A percentile compares a stretch with the other conserved stretches of the same genome.
These are phyloP conservation scores for Panaeolus papilionaceus DNA, from an alignment of 768 basidiomycete species.

Conservation along the genomic window DNA sequence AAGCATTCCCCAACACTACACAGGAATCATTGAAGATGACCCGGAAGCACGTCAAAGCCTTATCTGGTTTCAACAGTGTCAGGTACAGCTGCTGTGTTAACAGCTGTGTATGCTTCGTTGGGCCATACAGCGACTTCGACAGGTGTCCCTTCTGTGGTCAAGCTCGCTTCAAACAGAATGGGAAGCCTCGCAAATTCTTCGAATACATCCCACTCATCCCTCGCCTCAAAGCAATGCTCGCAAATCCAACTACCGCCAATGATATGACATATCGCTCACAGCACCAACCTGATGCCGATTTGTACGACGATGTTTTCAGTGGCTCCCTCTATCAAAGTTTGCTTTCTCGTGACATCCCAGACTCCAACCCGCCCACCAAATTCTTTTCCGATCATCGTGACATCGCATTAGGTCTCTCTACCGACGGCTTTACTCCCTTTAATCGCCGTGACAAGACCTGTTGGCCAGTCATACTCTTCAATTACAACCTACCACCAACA, in stretches of 20 bases:
- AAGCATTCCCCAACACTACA: constrained; percentile 2
- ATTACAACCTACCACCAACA: constrained; percentile 40
- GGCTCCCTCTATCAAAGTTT: constrained; percentile 35
- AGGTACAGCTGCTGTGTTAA: constrained; percentile 4
- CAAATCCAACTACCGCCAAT: constrained; percentile 26
- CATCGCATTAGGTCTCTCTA: constrained; percentile 47
- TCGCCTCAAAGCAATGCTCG: constrained; percentile 29
- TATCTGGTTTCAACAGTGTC: neutral
- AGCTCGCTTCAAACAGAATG: constrained; percentile 18
- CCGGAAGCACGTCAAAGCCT: neutral
- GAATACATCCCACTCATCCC: constrained; percentile 24
- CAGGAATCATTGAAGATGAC: neutral
- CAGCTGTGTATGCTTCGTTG: constrained; percentile 33
- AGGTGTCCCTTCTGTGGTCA: constrained; percentile 39
- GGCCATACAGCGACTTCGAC: constrained; percentile 27
- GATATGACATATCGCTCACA: constrained; percentile 33
- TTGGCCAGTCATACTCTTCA: constrained; percentile 50
- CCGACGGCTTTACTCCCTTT: constrained; percentile 50
- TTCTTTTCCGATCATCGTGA: constrained; percentile 47
- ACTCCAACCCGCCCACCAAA: constrained; percentile 26
- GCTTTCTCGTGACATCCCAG: constrained; percentile 19
- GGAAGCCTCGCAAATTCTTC: constrained; percentile 27
- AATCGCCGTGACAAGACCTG: constrained; percentile 37
- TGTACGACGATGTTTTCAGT: constrained; percentile 44
- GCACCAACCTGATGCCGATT: constrained; percentile 27